Base-by-base conservation (phyloP, 2,329 filamentous ascomycete genomes). In the Cladophialophora exuberans region DNA sequence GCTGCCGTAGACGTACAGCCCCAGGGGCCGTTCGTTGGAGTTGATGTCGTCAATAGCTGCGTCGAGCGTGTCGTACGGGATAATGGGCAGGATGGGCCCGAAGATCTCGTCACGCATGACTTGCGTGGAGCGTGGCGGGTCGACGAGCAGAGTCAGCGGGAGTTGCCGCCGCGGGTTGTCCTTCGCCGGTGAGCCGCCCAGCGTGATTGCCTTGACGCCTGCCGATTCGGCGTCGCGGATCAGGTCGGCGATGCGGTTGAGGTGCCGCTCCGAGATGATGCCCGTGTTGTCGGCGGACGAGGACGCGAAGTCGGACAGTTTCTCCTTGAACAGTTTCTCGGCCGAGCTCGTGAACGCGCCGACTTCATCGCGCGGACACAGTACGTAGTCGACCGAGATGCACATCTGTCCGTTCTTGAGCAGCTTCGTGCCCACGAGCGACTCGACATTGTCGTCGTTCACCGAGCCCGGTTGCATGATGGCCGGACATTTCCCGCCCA, bases 401-500 rank as follows among this genome's bases (percentile, higher is more conserved):
- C 73, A 74, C 43, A 73, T 69, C 66, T 76, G 73, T 4, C 76
- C 77, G 0, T 72, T 69, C 50, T 76, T 75, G 6, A 70, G 47
- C 44, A 72, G 73, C 62, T 79, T 80, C 23, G 68, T 65, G 33
- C 62, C 68, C 1, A 73, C 70, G 22, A 79, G 72, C n/a, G 73
- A 66, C 54, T 73, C 75, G 1, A 76, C 76, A 0, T 75, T 70
- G 3, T 72, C 63, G 31, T 76, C 70, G 1, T 76, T 52, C 54
- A 79, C 65, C 1, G 76, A 76, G 1, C 64, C 66, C n/a, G 64
- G 57, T 0, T 68, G 71, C 4, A 79, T 70, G 43, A 79, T 74
- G 5, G 70, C 75, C 1, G 76, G 76, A 11, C 67, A 70, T 55
- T 75, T 73, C 13, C 76, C 77, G 6, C 77, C 76, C 1, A 79